These are phyloP conservation scores for Plasmodium coatneyi DNA, from an alignment of 169 alveolate genomes.

Conservation along the genomic window DNA sequence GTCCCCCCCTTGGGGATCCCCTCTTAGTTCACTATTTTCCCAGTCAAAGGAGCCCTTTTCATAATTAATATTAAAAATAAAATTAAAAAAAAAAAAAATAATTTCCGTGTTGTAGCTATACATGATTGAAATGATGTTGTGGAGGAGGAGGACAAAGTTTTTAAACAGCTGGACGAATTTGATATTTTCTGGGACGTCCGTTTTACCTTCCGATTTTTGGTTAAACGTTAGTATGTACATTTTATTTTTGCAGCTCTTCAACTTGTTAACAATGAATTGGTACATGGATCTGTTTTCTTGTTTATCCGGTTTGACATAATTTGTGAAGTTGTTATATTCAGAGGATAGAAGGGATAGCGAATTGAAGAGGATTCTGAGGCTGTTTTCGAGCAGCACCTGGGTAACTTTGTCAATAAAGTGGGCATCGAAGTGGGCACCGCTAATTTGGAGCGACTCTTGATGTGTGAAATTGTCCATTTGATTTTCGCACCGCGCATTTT, in stretches of 20 bases:
- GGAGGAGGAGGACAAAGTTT: constrained; percentile 46
- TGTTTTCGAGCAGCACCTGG: constrained; percentile 35
- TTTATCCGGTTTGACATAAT: background rate
- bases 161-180: constrained; percentile 38
- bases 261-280: constrained; percentile 41
- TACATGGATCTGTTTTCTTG: constrained; percentile 10
- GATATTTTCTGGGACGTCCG: background rate
- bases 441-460: background rate
- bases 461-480: background rate
- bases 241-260: constrained; percentile 17
- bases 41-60: background rate
- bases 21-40: background rate
- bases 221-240: constrained; percentile 28
- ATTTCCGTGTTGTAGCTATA: constrained; percentile 62
- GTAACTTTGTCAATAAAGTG: constrained; percentile 30
- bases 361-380: constrained; percentile 35
- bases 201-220: background rate
- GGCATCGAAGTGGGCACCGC: background rate
- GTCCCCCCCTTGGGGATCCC: background rate
- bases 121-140: constrained; percentile 57
- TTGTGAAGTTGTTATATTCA: constrained; percentile 30
- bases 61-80: constrained; percentile 49
- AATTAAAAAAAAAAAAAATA: constrained; percentile 42
- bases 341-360: constrained; percentile 28
- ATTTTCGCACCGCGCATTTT: background rate